These are phyloP conservation scores for Magnusiomyces fungicola DNA, from an alignment of 1,139 yeast species.

Conservation along the genomic window DNA sequence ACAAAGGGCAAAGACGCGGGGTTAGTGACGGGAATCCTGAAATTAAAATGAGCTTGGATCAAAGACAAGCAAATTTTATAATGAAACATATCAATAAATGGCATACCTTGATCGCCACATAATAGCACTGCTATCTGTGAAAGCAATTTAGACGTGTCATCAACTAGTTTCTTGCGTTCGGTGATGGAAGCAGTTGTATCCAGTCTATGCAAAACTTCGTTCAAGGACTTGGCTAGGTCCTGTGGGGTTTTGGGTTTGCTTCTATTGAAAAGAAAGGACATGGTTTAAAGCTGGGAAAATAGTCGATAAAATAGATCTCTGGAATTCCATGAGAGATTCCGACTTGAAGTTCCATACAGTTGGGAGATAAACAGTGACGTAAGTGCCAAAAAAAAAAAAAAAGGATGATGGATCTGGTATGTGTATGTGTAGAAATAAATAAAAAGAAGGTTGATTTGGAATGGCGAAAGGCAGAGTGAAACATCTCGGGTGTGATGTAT, in stretches of 20 bases:
- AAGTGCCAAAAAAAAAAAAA: no score
- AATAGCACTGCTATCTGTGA: constrained; percentile 60
- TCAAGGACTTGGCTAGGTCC: constrained; percentile 68
- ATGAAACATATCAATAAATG: no score
- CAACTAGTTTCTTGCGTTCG: constrained; percentile 57
- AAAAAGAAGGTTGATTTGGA: no score
- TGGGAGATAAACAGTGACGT: no score
- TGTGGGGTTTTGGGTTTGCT: constrained; percentile 81
- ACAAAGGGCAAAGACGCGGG: constrained; percentile 15
- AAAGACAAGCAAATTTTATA: neutral
- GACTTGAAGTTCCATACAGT: no score
- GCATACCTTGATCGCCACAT: constrained; percentile 58
- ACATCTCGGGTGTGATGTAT: no score
- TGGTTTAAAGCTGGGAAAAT: constrained; percentile 28
- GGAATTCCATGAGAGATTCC: no score
- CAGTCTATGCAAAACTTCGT: constrained; percentile 63
- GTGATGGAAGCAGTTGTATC: constrained; percentile 39
- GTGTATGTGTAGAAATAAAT: no score
- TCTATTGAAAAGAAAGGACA: constrained; percentile 88
- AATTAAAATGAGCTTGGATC: neutral
- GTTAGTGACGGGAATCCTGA: constrained; percentile 10
- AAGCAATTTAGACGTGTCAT: constrained; percentile 66
- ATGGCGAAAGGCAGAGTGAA: no score
- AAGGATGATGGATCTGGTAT: no score
- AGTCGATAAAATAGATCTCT: neutral